Base-by-base conservation (phyloP, 164 flowering plant genomes). In the Stephania yunnanensis region DNA sequence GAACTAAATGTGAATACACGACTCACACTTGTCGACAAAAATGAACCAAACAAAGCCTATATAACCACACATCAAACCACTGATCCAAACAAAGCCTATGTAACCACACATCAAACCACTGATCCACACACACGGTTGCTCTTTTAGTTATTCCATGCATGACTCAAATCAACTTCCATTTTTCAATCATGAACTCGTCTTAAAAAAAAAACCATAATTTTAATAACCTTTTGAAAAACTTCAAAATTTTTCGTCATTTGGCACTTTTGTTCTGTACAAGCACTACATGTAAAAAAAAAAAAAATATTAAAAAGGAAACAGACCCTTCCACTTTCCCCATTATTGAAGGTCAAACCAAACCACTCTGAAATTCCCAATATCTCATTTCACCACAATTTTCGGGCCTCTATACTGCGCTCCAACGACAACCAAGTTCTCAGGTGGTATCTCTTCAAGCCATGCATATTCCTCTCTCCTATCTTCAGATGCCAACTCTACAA, bases 371-470 rank as follows among this genome's bases (percentile, higher is more conserved):
- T 1, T 61, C 7, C 25, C 7, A n/a, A 50, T 17, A 50, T 50
- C 4, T 79, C 74, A 79, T 11, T 50, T 68, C 64, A 74, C 84
- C 36, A 68, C 72, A 70, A 81, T 78, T 76, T 61, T 61, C 22
- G 85, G 85, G 20, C 85, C 85, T 61, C 42, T 71, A n/a, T 83
- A 83, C 10, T 30, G 68, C 4, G 78, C 80, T 71, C 83, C 83
- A 44, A 78, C 58, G 3, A 81, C 78, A 55, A 46, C 1, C 44
- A 82, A 76, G n/a, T 76, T 61, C 13, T 76, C 80, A 1, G 82
- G 79, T 65, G 81, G 77, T 45, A 20, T 79, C 76, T 80, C 83
- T 67, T 78, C 68, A 22, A 82, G 81, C 86, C 81, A 80, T 30
- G 78, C 81, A 68, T 76, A 76, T 5, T 63, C 81, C 25, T 75